phyloP scores from a whole-genome alignment of 108 stramenopile species.

The Cyclostephanos tholiformis region DNA sequence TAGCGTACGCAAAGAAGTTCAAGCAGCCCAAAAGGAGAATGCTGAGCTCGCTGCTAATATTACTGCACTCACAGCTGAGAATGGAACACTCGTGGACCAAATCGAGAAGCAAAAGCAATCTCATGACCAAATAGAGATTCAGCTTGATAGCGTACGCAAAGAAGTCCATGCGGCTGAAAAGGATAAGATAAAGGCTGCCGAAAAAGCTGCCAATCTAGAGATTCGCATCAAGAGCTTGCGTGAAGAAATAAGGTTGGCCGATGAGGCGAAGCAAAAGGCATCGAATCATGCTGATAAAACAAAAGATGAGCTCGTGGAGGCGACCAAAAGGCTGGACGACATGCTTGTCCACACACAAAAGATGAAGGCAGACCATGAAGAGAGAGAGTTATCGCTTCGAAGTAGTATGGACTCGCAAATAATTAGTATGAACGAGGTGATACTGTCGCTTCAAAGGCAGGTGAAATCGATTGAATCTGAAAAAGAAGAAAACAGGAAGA shows the following conservation, averaged over 20 bases:
- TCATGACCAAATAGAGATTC: too few species aligned
- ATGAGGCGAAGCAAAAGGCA: constrained; percentile 13
- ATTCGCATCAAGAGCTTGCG: background rate
- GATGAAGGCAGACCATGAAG: constrained; percentile 24
- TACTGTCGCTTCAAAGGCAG: constrained; percentile 31
- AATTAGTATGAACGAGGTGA: constrained; percentile 30
- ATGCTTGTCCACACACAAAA: constrained; percentile 29
- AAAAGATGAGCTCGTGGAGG: constrained; percentile 1
- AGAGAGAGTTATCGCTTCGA: background rate
- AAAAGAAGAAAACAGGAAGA: constrained; percentile 34
- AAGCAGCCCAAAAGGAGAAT: too few species aligned
- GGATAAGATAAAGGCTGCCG: background rate
- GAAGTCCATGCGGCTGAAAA: background rate
- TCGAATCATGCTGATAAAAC: background rate
- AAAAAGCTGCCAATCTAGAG: background rate
- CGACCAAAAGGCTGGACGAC: constrained; percentile 23
- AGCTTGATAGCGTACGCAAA: background rate
- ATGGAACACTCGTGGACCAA: too few species aligned
- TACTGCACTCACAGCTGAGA: constrained; percentile 6
- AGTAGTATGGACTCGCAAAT: constrained; percentile 27
- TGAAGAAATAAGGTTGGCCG: constrained; percentile 18
- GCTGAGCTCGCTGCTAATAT: constrained; percentile 1
- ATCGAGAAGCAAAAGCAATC: constrained; percentile 8
- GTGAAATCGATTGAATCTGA: constrained; percentile 30
- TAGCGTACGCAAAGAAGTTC: too few species aligned